Conservation (phyloP, 176 grass and related monocot species). For the Oryza australiensis region DNA sequence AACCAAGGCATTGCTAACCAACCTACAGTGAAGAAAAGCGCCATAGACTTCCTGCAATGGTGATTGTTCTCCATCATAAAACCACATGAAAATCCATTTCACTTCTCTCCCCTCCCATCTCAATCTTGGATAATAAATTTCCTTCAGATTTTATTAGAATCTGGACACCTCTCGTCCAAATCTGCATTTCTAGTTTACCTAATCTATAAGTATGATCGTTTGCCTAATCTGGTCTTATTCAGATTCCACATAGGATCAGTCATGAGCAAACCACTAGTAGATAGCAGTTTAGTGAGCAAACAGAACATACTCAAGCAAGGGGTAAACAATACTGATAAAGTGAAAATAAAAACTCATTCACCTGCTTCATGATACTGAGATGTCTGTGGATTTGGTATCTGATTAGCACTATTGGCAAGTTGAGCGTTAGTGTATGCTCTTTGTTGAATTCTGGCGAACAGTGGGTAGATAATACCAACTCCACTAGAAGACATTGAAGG, state of each 20-base stretch:
- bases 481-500: slow-evolving; percentile 51
- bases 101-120: background rate
- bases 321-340: slow-evolving; percentile 19
- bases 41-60: background rate
- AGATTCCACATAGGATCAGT: background rate
- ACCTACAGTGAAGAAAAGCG: background rate
- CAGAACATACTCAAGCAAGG: slow-evolving; percentile 29
- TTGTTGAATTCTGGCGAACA: slow-evolving; percentile 70
- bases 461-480: slow-evolving; percentile 56
- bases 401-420: slow-evolving; percentile 45
- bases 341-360: slow-evolving; percentile 25
- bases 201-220: background rate
- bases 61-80: background rate
- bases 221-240: background rate
- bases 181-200: background rate
- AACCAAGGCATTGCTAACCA: background rate
- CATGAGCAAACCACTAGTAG: slow-evolving; percentile 4
- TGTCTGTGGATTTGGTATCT: slow-evolving; percentile 45
- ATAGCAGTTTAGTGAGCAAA: slow-evolving; percentile 18
- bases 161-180: background rate
- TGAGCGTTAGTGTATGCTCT: slow-evolving; percentile 51
- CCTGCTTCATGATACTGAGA: slow-evolving; percentile 54
- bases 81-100: slow-evolving; percentile 1
- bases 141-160: background rate
- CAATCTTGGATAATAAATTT: background rate